These are phyloP conservation scores for Solanum pennellii DNA, from an alignment of 257 asterid species.

Conservation along the genomic window DNA sequence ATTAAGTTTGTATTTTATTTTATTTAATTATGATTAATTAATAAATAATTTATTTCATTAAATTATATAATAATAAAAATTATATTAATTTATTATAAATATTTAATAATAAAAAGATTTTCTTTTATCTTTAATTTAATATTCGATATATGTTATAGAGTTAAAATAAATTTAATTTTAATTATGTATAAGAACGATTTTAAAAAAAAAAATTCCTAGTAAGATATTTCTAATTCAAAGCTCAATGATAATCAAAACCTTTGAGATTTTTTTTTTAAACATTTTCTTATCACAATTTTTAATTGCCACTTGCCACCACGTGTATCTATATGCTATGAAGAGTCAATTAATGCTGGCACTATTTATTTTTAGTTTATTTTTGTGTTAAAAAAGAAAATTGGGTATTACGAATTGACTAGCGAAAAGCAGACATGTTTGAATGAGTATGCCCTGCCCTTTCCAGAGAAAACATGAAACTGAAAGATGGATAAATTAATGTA, in stretches of 20 bases:
- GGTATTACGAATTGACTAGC: background rate
- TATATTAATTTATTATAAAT: too few relatives aligned
- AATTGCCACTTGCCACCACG: background rate
- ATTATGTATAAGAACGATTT: background rate
- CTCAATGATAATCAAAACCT: background rate
- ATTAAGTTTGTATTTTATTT: too few relatives aligned
- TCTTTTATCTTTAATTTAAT: background rate
- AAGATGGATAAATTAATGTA: background rate
- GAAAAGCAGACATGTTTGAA: background rate
- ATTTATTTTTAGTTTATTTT: background rate
- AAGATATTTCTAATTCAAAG: background rate
- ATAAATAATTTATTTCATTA: rapidly evolving
- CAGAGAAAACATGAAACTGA: background rate
- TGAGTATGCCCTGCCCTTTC: background rate
- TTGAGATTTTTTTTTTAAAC: rapidly evolving
- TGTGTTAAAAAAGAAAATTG: background rate
- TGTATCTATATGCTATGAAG: background rate
- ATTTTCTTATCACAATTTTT: background rate
- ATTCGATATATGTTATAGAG: too few relatives aligned
- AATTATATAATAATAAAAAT: too few relatives aligned
- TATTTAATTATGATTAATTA: too few relatives aligned
- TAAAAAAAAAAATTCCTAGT: rapidly evolving
- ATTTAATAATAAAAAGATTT: too few relatives aligned
- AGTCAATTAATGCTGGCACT: background rate
- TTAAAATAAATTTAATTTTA: background rate